phyloP scores from a whole-genome alignment of 352 stramenopile genomes.

The Blastocystis sp. region DNA sequence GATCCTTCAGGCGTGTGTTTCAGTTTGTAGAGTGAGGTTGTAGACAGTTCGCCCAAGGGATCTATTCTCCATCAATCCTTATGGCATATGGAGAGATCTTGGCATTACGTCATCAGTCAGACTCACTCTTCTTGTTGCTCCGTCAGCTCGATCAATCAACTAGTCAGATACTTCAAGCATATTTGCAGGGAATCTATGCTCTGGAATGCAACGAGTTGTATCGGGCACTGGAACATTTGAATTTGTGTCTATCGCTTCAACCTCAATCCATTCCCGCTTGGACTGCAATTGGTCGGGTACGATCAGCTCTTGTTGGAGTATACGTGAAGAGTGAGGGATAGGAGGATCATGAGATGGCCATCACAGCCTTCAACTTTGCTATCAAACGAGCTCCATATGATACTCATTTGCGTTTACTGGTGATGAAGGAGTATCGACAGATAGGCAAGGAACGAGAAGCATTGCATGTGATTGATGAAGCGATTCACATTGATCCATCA shows the following conservation, averaged over 20 bases:
- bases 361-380: slow-evolving; percentile 17
- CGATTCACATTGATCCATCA: neutral
- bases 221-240: slow-evolving; percentile 21
- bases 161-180: neutral
- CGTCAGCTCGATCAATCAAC: neutral
- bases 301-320: neutral
- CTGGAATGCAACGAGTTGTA: neutral
- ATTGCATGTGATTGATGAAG: neutral
- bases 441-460: slow-evolving; percentile 14
- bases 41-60: neutral
- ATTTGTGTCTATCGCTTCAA: neutral
- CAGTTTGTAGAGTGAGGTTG: neutral
- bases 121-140: neutral
- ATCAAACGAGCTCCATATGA: neutral
- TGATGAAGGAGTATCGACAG: neutral
- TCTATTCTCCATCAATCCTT: neutral
- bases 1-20: neutral
- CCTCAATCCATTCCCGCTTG: neutral
- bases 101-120: neutral
- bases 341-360: slow-evolving; percentile 44
- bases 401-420: neutral
- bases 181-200: neutral
- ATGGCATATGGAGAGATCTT: neutral
- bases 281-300: neutral
- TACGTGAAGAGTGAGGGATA: neutral